Conservation (phyloP, 345 rosid genomes). For the Orychophragmus violaceus region DNA sequence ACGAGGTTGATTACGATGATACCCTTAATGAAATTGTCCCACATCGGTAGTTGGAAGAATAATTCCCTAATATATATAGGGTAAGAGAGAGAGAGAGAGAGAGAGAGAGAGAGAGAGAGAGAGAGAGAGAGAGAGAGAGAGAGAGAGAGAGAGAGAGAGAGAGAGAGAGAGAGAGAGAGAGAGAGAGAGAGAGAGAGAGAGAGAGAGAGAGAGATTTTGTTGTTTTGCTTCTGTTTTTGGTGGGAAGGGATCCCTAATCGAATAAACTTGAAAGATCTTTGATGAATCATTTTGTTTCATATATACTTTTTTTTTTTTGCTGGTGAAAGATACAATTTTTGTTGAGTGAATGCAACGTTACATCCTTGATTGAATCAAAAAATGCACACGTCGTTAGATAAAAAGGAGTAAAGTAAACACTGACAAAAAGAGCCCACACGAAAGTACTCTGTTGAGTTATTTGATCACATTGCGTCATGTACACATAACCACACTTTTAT, state of each 20-base stretch:
- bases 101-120: no score
- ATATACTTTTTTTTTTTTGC: not conserved
- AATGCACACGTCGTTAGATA: slow-evolving; percentile 9
- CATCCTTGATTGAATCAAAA: not conserved
- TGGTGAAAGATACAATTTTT: not conserved
- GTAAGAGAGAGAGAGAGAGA: no score
- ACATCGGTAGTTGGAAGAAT: no score
- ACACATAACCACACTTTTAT: slow-evolving; percentile 15
- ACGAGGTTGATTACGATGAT: no score
- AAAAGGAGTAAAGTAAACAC: not conserved
- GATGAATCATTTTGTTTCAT: not conserved
- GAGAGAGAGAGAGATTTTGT: no score
- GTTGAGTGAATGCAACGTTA: not conserved
- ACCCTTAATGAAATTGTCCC: no score
- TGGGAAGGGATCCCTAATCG: not conserved
- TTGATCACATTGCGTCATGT: slow-evolving; percentile 23
- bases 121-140: no score
- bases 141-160: no score
- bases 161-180: no score
- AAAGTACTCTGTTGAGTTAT: not conserved
- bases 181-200: no score
- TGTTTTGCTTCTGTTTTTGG: no score
- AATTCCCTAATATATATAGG: no score
- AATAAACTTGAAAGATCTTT: not conserved
- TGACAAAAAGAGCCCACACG: not conserved